Percentiles rank a stretch among this genome's conserved stretches.
phyloP scores from a whole-genome alignment of 108 stramenopile genomes.

The Cyclotella distinguenda region DNA sequence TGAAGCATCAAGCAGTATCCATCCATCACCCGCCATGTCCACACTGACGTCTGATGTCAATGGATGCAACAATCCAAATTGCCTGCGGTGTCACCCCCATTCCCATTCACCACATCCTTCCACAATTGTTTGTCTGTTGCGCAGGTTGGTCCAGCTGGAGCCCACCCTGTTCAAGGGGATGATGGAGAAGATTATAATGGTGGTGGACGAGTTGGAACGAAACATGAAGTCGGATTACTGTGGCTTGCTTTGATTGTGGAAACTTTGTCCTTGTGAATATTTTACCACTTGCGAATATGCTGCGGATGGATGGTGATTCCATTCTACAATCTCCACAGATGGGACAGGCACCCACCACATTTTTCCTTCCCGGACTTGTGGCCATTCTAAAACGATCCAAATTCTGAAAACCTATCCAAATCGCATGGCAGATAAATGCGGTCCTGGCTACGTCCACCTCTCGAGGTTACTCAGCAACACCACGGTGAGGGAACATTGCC shows the following conservation, averaged over 20 bases:
- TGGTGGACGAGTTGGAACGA: slow-evolving; percentile 5
- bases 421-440: slow-evolving; percentile 46
- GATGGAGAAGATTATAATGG: slow-evolving; percentile 19
- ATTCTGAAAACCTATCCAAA: slow-evolving; percentile 46
- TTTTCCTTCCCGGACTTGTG: slow-evolving; percentile 34
- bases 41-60: slow-evolving; percentile 5
- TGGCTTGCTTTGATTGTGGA: neutral
- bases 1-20: neutral
- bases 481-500: slow-evolving; percentile 54
- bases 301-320: neutral
- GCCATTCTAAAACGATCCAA: slow-evolving; percentile 31
- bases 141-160: slow-evolving; percentile 34
- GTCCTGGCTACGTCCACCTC: slow-evolving; percentile 40
- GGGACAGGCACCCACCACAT: slow-evolving; percentile 40
- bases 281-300: neutral
- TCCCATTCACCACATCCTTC: slow-evolving; percentile 24
- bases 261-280: neutral
- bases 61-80: slow-evolving; percentile 40
- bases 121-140: slow-evolving; percentile 18
- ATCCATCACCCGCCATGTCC: slow-evolving; percentile 4
- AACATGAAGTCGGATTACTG: neutral
- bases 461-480: slow-evolving; percentile 44
- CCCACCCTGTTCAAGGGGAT: slow-evolving; percentile 37
- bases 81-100: slow-evolving; percentile 46
- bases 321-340: slow-evolving; percentile 25